phyloP scores from a whole-genome alignment of 2,329 filamentous ascomycete genomes.

The Zalaria sp. region DNA sequence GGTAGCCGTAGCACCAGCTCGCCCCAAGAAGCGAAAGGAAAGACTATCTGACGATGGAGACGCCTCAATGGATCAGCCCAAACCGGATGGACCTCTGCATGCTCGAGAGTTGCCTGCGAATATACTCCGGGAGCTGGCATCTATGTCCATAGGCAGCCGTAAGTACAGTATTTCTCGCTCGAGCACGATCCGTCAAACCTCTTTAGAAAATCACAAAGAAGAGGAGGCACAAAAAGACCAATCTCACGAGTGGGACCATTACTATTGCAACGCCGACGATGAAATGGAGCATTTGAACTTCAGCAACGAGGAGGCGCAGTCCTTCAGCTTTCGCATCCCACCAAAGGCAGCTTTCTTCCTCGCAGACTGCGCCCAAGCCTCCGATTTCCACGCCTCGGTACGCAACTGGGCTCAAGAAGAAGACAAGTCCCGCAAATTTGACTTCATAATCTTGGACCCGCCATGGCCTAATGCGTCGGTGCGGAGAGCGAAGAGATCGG shows the following conservation, averaged over 20 bases:
- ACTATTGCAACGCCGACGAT: neutral
- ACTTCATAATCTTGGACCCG: slow-evolving; percentile 60
- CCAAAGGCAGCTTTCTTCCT: slow-evolving; percentile 34
- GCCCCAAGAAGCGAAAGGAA: neutral
- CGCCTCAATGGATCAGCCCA: neutral
- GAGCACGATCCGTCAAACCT: too few relatives aligned
- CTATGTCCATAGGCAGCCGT: too few relatives aligned
- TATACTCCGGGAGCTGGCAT: neutral
- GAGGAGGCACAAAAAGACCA: too few relatives aligned
- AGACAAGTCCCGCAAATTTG: slow-evolving; percentile 38
- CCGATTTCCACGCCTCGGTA: slow-evolving; percentile 23
- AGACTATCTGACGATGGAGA: neutral
- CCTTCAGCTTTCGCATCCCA: slow-evolving; percentile 29
- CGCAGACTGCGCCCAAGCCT: slow-evolving; percentile 26
- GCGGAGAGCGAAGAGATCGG: slow-evolving; percentile 25
- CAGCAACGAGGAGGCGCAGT: neutral
- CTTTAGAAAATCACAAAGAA: too few relatives aligned
- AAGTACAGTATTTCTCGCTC: too few relatives aligned
- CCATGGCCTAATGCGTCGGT: slow-evolving; percentile 73
- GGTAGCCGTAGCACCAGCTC: neutral
- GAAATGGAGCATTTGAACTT: neutral
- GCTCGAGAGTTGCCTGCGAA: neutral
- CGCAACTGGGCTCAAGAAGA: slow-evolving; percentile 19
- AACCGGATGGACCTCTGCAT: neutral
- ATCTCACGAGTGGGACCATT: neutral